phyloP scores from a whole-genome alignment of 352 stramenopile genomes.

The Phytophthora melonis region DNA sequence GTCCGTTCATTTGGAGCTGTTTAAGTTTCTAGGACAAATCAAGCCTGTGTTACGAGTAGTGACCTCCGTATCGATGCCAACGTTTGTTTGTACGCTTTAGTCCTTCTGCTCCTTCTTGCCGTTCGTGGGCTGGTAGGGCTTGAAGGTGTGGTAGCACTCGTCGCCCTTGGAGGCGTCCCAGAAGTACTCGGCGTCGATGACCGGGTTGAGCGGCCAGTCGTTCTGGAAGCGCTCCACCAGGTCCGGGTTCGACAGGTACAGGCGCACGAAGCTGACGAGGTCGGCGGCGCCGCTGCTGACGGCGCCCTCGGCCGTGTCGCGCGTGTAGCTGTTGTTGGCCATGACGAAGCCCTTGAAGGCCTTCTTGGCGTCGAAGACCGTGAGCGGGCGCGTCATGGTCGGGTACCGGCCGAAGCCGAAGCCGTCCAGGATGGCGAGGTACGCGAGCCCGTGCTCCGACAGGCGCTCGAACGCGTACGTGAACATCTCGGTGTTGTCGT shows the following conservation, averaged over 20 bases:
- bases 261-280: constrained; percentile 34
- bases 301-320: constrained; percentile 21
- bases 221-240: constrained; percentile 28
- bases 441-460: constrained; percentile 29
- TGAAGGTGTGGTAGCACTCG: constrained; percentile 7
- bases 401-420: constrained; percentile 32
- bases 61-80: no score
- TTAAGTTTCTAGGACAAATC: no score
- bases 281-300: constrained; percentile 22
- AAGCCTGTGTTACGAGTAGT: no score
- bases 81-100: no score
- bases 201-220: constrained; percentile 9
- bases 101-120: no score
- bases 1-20: no score
- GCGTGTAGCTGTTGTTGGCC: constrained; percentile 44
- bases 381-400: constrained; percentile 15
- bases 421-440: constrained; percentile 42
- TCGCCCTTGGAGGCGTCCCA: constrained; percentile 1
- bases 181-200: background rate
- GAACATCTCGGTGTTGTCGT: constrained; percentile 46
- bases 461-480: constrained; percentile 40
- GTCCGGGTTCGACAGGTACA: constrained; percentile 43
- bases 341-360: constrained; percentile 42
- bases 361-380: constrained; percentile 38
- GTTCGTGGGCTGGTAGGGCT: no score